These are phyloP conservation scores for Plasmodium adleri DNA, from an alignment of 169 alveolate genomes.

Conservation along the genomic window DNA sequence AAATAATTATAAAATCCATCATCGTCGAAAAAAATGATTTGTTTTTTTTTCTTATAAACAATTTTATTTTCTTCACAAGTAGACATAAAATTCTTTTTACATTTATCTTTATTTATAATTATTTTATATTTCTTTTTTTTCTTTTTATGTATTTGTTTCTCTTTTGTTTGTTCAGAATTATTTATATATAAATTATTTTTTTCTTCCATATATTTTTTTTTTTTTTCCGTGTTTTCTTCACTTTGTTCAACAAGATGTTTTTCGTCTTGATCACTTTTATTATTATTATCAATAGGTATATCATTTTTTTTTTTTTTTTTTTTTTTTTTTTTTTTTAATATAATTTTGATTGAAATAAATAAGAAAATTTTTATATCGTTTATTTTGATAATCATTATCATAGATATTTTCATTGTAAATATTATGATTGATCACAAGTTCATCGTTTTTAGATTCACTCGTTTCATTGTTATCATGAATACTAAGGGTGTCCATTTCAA, in stretches of 20 bases:
- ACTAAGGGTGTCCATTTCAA: neutral
- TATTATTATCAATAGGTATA: neutral
- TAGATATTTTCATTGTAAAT: neutral
- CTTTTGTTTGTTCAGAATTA: too few species aligned
- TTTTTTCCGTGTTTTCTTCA: too few species aligned
- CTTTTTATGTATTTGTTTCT: too few species aligned
- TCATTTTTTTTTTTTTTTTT: neutral
- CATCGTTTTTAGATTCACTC: too few species aligned
- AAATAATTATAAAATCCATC: conserved; percentile 33
- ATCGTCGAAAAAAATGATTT: conserved; percentile 1
- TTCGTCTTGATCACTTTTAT: neutral
- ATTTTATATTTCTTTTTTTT: neutral
- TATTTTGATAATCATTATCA: neutral
- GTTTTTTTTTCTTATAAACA: conserved; percentile 21
- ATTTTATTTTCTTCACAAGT: conserved; percentile 2
- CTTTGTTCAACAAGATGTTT: neutral
- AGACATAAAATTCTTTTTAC: neutral
- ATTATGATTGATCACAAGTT: too few species aligned
- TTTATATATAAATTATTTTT: too few species aligned
- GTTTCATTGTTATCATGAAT: too few species aligned
- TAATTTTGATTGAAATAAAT: conserved; percentile 36
- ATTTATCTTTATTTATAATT: neutral
- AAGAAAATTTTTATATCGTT: conserved; percentile 2
- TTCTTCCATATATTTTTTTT: too few species aligned
- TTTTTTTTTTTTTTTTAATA: conserved; percentile 14